These are phyloP conservation scores for Trichoderma lentiforme DNA, from an alignment of 2,329 filamentous ascomycete species.

Conservation along the genomic window DNA sequence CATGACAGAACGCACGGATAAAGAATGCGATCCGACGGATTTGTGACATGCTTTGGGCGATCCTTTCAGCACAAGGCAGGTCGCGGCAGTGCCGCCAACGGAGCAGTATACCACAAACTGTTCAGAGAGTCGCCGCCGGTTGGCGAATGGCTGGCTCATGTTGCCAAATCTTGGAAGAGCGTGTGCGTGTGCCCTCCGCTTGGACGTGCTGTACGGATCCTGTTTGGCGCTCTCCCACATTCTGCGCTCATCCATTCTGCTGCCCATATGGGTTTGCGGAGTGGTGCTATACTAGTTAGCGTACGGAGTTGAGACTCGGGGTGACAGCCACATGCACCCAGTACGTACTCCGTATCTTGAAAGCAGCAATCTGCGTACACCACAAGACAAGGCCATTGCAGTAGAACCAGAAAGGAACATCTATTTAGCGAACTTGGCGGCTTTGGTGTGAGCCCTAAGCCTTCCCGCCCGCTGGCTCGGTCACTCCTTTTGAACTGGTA, in stretches of 20 bases:
- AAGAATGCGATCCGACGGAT: conserved; percentile 9
- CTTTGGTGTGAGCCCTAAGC: conserved; percentile 7
- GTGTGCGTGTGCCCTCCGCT: background rate
- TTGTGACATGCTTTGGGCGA: background rate
- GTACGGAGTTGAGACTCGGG: conserved; percentile 9
- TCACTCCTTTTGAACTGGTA: conserved; percentile 15
- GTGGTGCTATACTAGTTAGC: conserved; percentile 12
- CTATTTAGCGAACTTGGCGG: background rate
- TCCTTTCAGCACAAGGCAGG: background rate
- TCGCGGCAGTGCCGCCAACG: background rate
- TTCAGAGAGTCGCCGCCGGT: background rate
- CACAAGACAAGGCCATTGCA: background rate
- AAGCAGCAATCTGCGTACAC: background rate
- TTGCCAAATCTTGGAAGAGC: background rate
- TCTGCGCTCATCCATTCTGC: background rate
- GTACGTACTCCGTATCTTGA: background rate
- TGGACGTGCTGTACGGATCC: background rate
- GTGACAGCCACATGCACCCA: background rate
- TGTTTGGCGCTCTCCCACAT: background rate
- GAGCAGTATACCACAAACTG: background rate
- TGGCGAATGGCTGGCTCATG: background rate
- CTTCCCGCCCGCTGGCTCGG: conserved; percentile 19
- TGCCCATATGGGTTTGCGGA: conserved; percentile 4
- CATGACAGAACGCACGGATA: background rate
- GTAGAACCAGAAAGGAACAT: background rate